A percentile compares a stretch with the other conserved stretches of the same genome.
phyloP scores from a whole-genome alignment of 2,329 filamentous ascomycete genomes.

The Colletotrichum sansevieriae region DNA sequence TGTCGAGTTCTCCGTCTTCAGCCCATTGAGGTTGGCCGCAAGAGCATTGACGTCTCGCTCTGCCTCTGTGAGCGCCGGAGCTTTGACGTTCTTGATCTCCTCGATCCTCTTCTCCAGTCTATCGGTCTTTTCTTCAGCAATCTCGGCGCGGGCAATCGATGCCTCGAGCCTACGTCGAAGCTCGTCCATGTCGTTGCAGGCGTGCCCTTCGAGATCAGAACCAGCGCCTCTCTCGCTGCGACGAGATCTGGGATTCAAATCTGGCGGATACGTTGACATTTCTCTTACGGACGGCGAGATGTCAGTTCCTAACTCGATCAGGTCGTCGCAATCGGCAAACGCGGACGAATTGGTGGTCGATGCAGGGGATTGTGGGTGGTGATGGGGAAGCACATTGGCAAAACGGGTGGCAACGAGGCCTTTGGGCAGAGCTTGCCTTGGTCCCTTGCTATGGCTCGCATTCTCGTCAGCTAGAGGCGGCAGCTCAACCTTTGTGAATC shows the following conservation, averaged over 20 bases:
- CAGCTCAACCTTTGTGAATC: constrained; percentile 36
- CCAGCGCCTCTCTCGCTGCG: not conserved
- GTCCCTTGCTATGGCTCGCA: constrained; percentile 12
- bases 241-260: not conserved
- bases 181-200: constrained; percentile 44
- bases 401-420: constrained; percentile 36
- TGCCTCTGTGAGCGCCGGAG: constrained; percentile 44
- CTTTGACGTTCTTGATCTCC: constrained; percentile 46
- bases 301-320: constrained; percentile 31
- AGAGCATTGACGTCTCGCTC: constrained; percentile 46
- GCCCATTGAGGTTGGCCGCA: constrained; percentile 42
- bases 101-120: constrained; percentile 45
- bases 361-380: not conserved
- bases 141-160: constrained; percentile 40
- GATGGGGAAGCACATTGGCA: constrained; percentile 7
- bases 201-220: not conserved
- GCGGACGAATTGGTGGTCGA: not conserved
- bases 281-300: constrained; percentile 1
- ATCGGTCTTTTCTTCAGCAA: constrained; percentile 49
- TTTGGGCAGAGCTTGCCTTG: constrained; percentile 38
- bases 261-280: not conserved
- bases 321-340: constrained; percentile 19
- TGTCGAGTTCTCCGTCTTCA: constrained; percentile 47
- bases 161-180: constrained; percentile 34
- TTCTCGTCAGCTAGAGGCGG: constrained; percentile 11